phyloP scores from a whole-genome alignment of 805 yeast species.

The Millerozyma acaciae region DNA sequence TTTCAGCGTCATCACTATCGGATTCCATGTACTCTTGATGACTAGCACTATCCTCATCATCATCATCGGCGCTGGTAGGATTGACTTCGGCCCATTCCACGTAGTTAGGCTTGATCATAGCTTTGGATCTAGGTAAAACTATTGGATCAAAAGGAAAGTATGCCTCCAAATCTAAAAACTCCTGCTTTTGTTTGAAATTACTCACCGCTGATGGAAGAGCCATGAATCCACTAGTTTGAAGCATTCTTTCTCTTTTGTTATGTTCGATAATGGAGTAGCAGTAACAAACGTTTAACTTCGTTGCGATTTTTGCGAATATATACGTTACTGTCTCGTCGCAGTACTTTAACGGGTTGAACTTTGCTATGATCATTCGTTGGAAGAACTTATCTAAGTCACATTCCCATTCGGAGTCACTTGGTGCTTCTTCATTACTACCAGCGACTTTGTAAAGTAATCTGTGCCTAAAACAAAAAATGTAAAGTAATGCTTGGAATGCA shows the following conservation, averaged over 20 bases:
- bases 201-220: conserved; percentile 26
- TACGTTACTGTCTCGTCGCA: conserved; percentile 91
- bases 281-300: conserved; percentile 83
- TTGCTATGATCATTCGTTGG: conserved; percentile 78
- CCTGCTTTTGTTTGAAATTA: conserved; percentile 63
- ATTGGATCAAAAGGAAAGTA: conserved; percentile 96
- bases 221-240: conserved; percentile 34
- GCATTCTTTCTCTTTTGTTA: conserved; percentile 68
- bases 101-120: conserved; percentile 46
- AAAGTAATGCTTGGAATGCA: conserved; percentile 83
- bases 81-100: conserved; percentile 70
- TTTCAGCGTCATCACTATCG: conserved; percentile 18
- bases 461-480: conserved; percentile 89
- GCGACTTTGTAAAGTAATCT: conserved; percentile 44
- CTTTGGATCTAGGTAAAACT: conserved; percentile 59
- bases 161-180: conserved; percentile 85
- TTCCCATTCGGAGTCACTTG: conserved; percentile 56
- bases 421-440: conserved; percentile 1
- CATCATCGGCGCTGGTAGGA: conserved; percentile 58
- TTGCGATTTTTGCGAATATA: conserved; percentile 91
- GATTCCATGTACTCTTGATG: conserved; percentile 25
- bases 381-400: conserved; percentile 79
- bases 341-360: conserved; percentile 89
- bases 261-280: conserved; percentile 91
- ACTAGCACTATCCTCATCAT: conserved; percentile 38